These are phyloP conservation scores for Phytophthora ohioensis DNA, from an alignment of 352 stramenopile genomes.

Conservation along the genomic window DNA sequence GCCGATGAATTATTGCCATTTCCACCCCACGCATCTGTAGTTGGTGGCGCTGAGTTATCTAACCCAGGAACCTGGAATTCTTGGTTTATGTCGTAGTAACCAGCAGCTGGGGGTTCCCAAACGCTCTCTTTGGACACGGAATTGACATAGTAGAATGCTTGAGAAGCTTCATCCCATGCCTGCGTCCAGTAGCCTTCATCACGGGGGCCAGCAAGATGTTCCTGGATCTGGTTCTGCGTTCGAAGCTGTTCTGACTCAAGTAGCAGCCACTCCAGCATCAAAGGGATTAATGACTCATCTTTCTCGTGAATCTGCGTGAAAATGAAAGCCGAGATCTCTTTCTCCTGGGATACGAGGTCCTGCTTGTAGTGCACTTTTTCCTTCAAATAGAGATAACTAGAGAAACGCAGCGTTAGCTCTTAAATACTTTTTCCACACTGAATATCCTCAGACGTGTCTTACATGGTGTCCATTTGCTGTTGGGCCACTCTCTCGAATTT, in stretches of 20 bases:
- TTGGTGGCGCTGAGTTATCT: background rate
- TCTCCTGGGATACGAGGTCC: slow-evolving; percentile 73
- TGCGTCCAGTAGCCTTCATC: slow-evolving; percentile 71
- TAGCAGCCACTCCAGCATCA: slow-evolving; percentile 82
- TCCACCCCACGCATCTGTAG: slow-evolving; percentile 9
- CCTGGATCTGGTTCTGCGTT: slow-evolving; percentile 73
- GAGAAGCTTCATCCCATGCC: slow-evolving; percentile 66
- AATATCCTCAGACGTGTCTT: slow-evolving; percentile 14
- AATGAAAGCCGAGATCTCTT: slow-evolving; percentile 71
- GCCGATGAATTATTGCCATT: background rate
- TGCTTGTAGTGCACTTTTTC: slow-evolving; percentile 83
- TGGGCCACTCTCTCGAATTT: slow-evolving; percentile 66
- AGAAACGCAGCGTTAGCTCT: slow-evolving; percentile 14
- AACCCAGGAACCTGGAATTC: slow-evolving; percentile 53
- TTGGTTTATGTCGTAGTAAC: slow-evolving; percentile 72
- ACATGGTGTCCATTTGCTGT: slow-evolving; percentile 75
- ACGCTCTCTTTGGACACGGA: slow-evolving; percentile 61
- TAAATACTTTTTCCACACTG: background rate
- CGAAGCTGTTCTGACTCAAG: slow-evolving; percentile 75
- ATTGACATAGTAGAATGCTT: slow-evolving; percentile 76
- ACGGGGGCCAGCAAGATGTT: slow-evolving; percentile 49
- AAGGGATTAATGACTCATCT: slow-evolving; percentile 62
- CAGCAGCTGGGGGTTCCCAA: slow-evolving; percentile 66
- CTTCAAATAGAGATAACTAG: slow-evolving; percentile 81
- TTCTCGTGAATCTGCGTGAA: slow-evolving; percentile 65